phyloP scores from a whole-genome alignment of 345 rosid genomes.

The Eucalyptus albens region DNA sequence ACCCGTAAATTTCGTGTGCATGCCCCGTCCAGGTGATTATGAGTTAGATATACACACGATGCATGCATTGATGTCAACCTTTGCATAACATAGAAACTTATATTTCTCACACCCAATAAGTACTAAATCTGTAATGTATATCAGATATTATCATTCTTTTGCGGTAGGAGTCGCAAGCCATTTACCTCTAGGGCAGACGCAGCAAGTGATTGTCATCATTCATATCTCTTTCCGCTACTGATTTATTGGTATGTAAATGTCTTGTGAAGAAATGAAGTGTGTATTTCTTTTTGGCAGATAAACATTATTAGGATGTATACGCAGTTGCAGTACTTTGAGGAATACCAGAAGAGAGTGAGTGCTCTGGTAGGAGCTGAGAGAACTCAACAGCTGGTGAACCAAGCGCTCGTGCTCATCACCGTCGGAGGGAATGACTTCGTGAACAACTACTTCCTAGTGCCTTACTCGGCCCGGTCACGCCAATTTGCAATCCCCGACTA shows the following conservation, averaged over 20 bases:
- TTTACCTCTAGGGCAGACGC: too few species aligned
- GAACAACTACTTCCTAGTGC: conserved; percentile 73
- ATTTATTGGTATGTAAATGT: neutral
- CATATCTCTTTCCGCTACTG: neutral
- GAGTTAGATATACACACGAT: neutral
- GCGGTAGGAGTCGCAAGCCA: too few species aligned
- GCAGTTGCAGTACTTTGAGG: conserved; percentile 54
- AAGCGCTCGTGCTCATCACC: conserved; percentile 55
- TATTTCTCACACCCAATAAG: neutral
- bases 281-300: conserved; percentile 19
- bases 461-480: conserved; percentile 46
- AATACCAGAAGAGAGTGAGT: conserved; percentile 47
- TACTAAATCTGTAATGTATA: too few species aligned
- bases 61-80: neutral
- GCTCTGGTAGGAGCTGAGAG: conserved; percentile 38
- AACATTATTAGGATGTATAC: conserved; percentile 55
- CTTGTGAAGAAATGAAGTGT: neutral
- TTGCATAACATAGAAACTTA: neutral
- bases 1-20: neutral
- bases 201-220: neutral
- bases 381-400: conserved; percentile 33
- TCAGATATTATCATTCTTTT: too few species aligned
- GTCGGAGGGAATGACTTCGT: conserved; percentile 89
- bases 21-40: neutral
- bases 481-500: conserved; percentile 42